phyloP scores from a whole-genome alignment of 768 basidiomycete genomes.

The Amanita thiersii region DNA sequence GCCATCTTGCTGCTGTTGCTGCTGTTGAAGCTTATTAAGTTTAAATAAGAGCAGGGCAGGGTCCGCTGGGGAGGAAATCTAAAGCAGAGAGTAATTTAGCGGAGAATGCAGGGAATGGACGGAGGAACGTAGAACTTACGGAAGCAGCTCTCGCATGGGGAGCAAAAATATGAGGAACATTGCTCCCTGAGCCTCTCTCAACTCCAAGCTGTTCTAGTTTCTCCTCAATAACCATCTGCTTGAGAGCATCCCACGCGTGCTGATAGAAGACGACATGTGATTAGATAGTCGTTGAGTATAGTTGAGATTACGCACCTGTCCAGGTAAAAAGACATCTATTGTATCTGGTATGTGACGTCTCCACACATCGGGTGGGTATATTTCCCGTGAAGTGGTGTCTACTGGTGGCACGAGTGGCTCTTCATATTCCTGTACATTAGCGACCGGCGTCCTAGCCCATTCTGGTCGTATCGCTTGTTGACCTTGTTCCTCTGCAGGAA shows the following conservation, averaged over 20 bases:
- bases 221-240: conserved; percentile 67
- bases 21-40: conserved; percentile 76
- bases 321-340: conserved; percentile 78
- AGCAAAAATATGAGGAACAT: conserved; percentile 54
- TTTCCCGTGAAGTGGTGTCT: conserved; percentile 37
- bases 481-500: conserved; percentile 26
- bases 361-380: conserved; percentile 60
- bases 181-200: conserved; percentile 52
- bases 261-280: conserved; percentile 19
- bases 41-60: conserved; percentile 77
- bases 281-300: conserved; percentile 9
- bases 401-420: conserved; percentile 18
- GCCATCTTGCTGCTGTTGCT: conserved; percentile 60
- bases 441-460: conserved; percentile 59
- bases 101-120: conserved; percentile 18
- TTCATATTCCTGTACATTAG: conserved; percentile 18
- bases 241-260: conserved; percentile 70
- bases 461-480: conserved; percentile 33
- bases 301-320: conserved; percentile 51
- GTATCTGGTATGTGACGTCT: conserved; percentile 50
- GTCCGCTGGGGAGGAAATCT: conserved; percentile 91
- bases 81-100: conserved; percentile 11
- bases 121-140: conserved; percentile 36
- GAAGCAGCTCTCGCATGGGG: conserved; percentile 81
- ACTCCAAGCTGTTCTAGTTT: conserved; percentile 77